These are phyloP conservation scores for Solanum boliviense DNA, from an alignment of 257 asterid genomes.

Conservation along the genomic window DNA sequence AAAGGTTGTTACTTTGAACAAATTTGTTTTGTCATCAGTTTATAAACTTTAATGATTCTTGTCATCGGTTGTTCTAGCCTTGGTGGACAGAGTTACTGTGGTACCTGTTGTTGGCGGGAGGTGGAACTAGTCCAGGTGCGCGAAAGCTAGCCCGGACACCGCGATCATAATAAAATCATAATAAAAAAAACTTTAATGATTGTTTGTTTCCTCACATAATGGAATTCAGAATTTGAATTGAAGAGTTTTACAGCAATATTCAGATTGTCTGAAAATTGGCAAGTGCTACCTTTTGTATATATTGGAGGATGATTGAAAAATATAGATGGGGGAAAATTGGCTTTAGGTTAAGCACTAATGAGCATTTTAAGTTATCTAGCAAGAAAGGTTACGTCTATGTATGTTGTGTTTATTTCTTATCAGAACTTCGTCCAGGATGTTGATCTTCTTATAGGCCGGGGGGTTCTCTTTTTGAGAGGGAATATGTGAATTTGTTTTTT, in stretches of 20 bases:
- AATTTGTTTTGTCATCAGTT: neutral
- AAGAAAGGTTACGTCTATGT: neutral
- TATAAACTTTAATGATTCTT: neutral
- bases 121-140: neutral
- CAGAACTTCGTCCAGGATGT: neutral
- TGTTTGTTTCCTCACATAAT: neutral
- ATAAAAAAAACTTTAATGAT: neutral
- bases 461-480: neutral
- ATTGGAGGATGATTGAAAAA: neutral
- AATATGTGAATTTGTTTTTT: neutral
- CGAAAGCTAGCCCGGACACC: neutral
- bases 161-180: neutral
- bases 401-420: neutral
- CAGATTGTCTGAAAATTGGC: neutral
- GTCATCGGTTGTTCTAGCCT: too few species aligned
- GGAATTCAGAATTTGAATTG: neutral
- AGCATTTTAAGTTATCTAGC: neutral
- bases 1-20: constrained; percentile 8
- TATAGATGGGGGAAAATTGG: neutral
- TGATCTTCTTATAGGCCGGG: neutral
- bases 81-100: neutral
- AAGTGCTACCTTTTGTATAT: neutral
- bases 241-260: neutral
- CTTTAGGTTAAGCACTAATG: neutral
- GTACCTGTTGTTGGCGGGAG: neutral